Base-by-base conservation (phyloP, 2,329 filamentous ascomycete genomes). In the Trichoderma aggressivum region DNA sequence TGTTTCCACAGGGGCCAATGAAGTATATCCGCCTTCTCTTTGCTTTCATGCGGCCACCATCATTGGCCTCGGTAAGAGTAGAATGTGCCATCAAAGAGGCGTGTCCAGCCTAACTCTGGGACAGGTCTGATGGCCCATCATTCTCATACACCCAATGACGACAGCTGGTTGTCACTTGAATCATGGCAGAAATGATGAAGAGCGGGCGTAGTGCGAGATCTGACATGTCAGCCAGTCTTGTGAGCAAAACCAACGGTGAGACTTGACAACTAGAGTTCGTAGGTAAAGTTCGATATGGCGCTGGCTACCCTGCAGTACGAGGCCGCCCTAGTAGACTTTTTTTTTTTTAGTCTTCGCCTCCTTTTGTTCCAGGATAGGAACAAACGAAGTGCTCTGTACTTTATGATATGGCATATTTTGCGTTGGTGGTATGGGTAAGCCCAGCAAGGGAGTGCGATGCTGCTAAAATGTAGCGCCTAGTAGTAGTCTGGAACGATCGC, bases 161-260 rank as follows among this genome's bases (percentile, higher is more conserved):
- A 59, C 43, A 43, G 30, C 58, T 18, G 55, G 70, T 32, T 72
- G 74, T 68, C 65, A 68, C 65, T 61, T 61, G n/a, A 14, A 50
- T 50, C 36, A 50, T n/a, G n/a, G 24, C 12, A 26, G 36, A 26
- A 39, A 36, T 30, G 56, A 59, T 53, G 50, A 58, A 73, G 74
- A 69, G 36, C 67, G 70, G 68, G 65, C 71, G 68, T 70, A 62
- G 60, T 71, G 73, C 72, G 72, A 74, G 74, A 76, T 76, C 75
- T 76, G 73, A 76, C 75, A 76, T 72, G 75, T 75, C 75, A 75
- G 71, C 72, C 68, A 71, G 59, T 39, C 65, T 47, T 43, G 36
- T 70, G 59, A 39, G 58, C 60, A 32, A 39, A 32, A 71, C 30
- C n/a, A 36, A 36, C 43, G 39, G 34, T 43, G 64, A 67, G 64